Evolutionary conservation across 164 flowering plant genomes (phyloP), one percentile per base, ranked within the genome.

Genomic region (Magnolia officinalis): DNA sequence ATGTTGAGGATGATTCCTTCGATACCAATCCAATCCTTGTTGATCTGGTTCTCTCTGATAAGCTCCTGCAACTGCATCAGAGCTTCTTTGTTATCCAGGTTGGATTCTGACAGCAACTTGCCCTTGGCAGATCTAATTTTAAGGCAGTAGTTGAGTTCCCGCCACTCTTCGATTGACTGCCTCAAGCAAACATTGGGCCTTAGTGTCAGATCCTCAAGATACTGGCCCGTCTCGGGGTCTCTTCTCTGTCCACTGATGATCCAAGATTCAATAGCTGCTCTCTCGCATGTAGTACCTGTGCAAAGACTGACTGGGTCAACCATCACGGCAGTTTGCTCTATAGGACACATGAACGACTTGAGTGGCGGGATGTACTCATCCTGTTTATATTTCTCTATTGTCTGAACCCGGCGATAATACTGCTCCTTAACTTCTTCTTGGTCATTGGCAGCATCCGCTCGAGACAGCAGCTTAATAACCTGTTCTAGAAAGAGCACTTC

Each of bases 111-210:
- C 9, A 74, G 74, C 78, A 91, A 72, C 68, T 83, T 88, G 13
- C 63, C 78, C 80, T 82, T 87, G 74, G 84, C 85, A 78, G 85
- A 83, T 80, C 89, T 87, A 29, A 91, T 88, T 72, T 77, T 80
- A 51, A 86, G 87, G 77, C 93, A 90, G 71, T 86, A 91, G 70
- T 89, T 91, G n/a, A 84, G 88, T 79, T 91, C 93, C 78, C 85
- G 80, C 96, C 96, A 91, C 80, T 91, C 96, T 70, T 89, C 87
- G 63, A 91, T 91, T 24, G 92, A 88, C 76, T 84, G 88, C 55
- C 91, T 89, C 70, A 91, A 75, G 18, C 78, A 84, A 83, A 84
- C 82, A 71, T 91, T 91, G n/a, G 92, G 70, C 78, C 91, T 86
- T 52, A 83, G 74, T 29, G 90, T 72, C 52, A 81, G 79, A 83